phyloP scores from a whole-genome alignment of 2,329 filamentous ascomycete genomes.

The Dothistroma septosporum region DNA sequence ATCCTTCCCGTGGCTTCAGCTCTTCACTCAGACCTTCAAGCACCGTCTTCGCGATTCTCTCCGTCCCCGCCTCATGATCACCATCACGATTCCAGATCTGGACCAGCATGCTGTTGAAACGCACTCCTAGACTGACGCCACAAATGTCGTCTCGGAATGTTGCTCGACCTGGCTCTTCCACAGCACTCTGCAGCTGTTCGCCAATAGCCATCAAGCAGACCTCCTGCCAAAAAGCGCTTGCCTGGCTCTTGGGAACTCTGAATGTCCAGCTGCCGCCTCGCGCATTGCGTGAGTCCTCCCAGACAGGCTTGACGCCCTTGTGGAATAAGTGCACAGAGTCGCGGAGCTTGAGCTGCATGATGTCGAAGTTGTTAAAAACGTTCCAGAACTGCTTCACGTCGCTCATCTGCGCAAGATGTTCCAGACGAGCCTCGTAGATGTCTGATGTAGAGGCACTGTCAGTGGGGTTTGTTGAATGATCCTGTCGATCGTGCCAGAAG shows the following conservation, averaged over 20 bases:
- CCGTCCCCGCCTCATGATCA: slow-evolving; percentile 72
- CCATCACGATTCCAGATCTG: slow-evolving; percentile 91
- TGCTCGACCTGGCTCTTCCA: slow-evolving; percentile 53
- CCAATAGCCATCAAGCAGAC: slow-evolving; percentile 79
- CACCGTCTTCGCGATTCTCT: slow-evolving; percentile 68
- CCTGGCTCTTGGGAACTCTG: slow-evolving; percentile 71
- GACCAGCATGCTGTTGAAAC: slow-evolving; percentile 84
- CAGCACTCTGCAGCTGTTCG: slow-evolving; percentile 69
- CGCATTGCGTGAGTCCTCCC: slow-evolving; percentile 83
- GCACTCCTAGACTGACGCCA: slow-evolving; percentile 79
- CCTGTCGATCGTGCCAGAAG: slow-evolving; percentile 50
- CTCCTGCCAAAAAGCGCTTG: slow-evolving; percentile 73
- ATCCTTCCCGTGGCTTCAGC: slow-evolving; percentile 61
- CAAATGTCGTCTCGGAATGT: slow-evolving; percentile 74
- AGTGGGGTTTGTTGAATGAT: slow-evolving; percentile 26
- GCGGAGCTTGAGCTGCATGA: slow-evolving; percentile 66
- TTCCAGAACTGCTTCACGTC: slow-evolving; percentile 49
- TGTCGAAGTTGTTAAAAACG: slow-evolving; percentile 66
- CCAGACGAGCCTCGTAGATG: slow-evolving; percentile 45
- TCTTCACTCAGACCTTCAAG: slow-evolving; percentile 69
- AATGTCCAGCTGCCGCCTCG: slow-evolving; percentile 90
- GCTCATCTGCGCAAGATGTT: slow-evolving; percentile 44
- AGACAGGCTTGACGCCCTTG: slow-evolving; percentile 74
- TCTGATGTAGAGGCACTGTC: slow-evolving; percentile 24
- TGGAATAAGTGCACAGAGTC: slow-evolving; percentile 71